Conservation (phyloP, 2,329 filamentous ascomycete species). For the Cercospora citrullina region DNA sequence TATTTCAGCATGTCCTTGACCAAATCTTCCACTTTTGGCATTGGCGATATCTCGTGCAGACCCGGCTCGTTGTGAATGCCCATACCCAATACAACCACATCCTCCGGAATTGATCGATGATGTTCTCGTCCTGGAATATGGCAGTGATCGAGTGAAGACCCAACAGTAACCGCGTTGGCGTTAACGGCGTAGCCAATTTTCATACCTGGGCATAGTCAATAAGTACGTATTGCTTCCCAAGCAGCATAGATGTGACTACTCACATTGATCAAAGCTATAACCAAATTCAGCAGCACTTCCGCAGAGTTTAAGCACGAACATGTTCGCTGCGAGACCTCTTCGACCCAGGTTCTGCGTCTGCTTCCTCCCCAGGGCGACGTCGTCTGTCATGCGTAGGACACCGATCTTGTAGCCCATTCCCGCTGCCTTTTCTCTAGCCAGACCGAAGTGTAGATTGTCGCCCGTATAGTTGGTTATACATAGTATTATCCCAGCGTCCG, state of each 20-base stretch:
- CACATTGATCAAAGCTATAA: slow-evolving; percentile 47
- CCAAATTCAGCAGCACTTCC: slow-evolving; percentile 49
- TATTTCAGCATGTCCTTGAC: slow-evolving; percentile 52
- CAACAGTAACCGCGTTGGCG: slow-evolving; percentile 52
- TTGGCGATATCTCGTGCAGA: slow-evolving; percentile 48
- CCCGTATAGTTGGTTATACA: slow-evolving; percentile 55
- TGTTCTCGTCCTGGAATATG: slow-evolving; percentile 54
- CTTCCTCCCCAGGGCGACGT: slow-evolving; percentile 49
- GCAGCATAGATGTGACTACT: background rate
- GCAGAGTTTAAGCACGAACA: slow-evolving; percentile 49
- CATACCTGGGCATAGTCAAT: slow-evolving; percentile 28
- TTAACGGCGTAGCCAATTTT: slow-evolving; percentile 49
- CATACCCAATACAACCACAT: slow-evolving; percentile 46
- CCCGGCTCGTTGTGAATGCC: slow-evolving; percentile 56
- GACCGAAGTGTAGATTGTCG: slow-evolving; percentile 52
- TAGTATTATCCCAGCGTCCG: slow-evolving; percentile 49
- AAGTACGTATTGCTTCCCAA: background rate
- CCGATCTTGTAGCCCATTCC: slow-evolving; percentile 49
- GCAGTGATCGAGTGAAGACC: slow-evolving; percentile 54
- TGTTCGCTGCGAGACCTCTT: slow-evolving; percentile 53
- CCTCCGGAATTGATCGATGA: slow-evolving; percentile 46
- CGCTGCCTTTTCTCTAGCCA: slow-evolving; percentile 50
- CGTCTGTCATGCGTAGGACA: slow-evolving; percentile 52
- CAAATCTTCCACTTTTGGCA: slow-evolving; percentile 52
- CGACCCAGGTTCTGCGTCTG: slow-evolving; percentile 52